Base-by-base conservation (phyloP, 2,329 filamentous ascomycete species). In the Onygenales sp. region DNA sequence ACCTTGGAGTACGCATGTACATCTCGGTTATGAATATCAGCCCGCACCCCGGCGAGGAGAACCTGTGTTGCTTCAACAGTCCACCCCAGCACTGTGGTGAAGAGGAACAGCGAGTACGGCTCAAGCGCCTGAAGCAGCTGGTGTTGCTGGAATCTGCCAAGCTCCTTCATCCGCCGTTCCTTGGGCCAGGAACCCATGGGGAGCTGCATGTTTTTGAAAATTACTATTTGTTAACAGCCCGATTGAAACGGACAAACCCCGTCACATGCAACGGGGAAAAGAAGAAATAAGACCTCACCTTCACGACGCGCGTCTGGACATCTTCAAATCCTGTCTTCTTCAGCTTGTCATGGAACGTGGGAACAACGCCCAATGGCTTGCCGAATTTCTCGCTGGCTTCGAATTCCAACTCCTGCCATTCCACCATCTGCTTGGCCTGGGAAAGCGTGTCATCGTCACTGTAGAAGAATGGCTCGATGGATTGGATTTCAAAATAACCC, bases 311-410 rank as follows among this genome's bases (percentile, higher is more conserved):
- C 60, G 80, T 74, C 0, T 66, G 64, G 0, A 83, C 73, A 51
- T 81, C 72, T 45, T 71, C 66, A 56, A 83, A 83, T 0, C 81
- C 81, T 0, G 74, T 77, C 9, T 76, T 74, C 3, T 67, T 65
- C 59, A 82, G 69, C 52, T 73, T 71, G 43, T 69, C 64, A 57
- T 70, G 67, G 32, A 72, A 67, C 9, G 67, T 59, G 21, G 67
- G 57, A 17, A 67, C 68, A 31, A 69, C 63, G 45, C 63, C 60
- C 61, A 70, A 61, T 5, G 55, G 57, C 36, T 70, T 68, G 21
- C 69, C 65, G 38, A 69, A 69, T 48, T 61, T 61, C 1, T 48
- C 53, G 21, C 60, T 60, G 5, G 61, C 63, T 17, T 53, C 39
- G 13, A 32, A 45, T 31, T 31, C 43, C 7, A 43, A 7, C 3